Conservation (phyloP, 2,329 filamentous ascomycete genomes). For the Aspergillus viridinutans region DNA sequence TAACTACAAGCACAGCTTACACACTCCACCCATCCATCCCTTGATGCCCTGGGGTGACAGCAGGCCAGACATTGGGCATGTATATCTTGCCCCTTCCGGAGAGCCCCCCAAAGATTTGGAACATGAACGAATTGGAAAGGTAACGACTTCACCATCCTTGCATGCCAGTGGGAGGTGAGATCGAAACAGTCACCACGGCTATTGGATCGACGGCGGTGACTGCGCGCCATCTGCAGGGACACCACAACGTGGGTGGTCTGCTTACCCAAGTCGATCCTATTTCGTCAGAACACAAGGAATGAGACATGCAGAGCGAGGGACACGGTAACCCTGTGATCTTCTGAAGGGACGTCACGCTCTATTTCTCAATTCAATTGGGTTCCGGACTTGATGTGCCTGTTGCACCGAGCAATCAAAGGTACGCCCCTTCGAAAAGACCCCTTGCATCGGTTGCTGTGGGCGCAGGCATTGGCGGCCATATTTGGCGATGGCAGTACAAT, state of each 20-base stretch:
- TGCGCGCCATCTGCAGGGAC: conserved; percentile 22
- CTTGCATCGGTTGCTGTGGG: conserved; percentile 26
- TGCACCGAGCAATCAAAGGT: conserved; percentile 25
- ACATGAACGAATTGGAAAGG: conserved; percentile 20
- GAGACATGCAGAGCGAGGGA: conserved; percentile 27
- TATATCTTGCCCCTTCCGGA: conserved; percentile 24
- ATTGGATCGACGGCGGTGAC: conserved; percentile 24
- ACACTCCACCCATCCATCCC: conserved; percentile 27
- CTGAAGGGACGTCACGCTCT: conserved; percentile 16
- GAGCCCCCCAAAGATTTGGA: conserved; percentile 22
- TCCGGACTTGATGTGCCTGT: conserved; percentile 10
- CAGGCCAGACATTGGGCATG: conserved; percentile 17
- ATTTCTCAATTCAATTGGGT: conserved; percentile 6
- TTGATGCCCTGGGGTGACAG: conserved; percentile 22
- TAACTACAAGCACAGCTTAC: conserved; percentile 19
- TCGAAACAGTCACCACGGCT: conserved; percentile 8
- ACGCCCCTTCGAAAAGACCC: conserved; percentile 21
- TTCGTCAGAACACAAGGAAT: conserved; percentile 30
- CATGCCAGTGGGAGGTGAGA: conserved; percentile 33
- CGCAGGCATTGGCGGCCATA: conserved; percentile 15
- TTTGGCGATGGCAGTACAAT: conserved; percentile 17
- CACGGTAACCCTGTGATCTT: conserved; percentile 14
- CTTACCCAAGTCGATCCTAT: conserved; percentile 17
- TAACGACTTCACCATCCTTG: conserved; percentile 31
- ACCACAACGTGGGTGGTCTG: conserved; percentile 31